A percentile compares a stretch with the other conserved stretches of the same genome.
phyloP scores from a whole-genome alignment of 345 rosid species.

The Eucalyptus cloeziana region DNA sequence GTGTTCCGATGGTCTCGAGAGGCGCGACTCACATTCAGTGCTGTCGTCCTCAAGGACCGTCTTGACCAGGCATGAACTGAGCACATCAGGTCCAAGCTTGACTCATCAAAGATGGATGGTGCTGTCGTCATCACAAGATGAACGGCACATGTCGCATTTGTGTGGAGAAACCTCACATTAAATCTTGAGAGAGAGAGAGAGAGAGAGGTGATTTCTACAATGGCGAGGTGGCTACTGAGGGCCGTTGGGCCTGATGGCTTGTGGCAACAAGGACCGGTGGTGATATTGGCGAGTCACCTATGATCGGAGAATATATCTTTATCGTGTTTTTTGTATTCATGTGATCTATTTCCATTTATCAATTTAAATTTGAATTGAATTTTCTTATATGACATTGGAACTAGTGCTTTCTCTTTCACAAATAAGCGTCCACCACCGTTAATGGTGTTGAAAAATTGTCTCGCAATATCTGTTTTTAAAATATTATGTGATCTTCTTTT shows the following conservation, averaged over 20 bases:
- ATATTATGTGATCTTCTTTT: no score
- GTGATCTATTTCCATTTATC: accelerated
- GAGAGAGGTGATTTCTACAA: not conserved
- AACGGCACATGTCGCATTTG: not conserved
- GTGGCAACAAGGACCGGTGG: not conserved
- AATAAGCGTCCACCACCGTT: accelerated
- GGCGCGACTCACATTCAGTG: not conserved
- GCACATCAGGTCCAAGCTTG: not conserved
- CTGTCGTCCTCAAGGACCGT: not conserved
- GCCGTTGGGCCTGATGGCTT: not conserved
- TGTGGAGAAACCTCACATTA: not conserved
- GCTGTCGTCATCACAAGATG: not conserved
- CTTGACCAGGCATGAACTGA: not conserved
- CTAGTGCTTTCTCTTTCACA: no score
- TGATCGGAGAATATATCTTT: not conserved
- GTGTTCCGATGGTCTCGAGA: not conserved
- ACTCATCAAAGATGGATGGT: not conserved
- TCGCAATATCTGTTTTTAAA: accelerated
- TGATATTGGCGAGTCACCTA: not conserved
- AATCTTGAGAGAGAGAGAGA: not conserved
- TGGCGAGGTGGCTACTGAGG: not conserved
- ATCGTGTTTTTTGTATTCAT: accelerated
- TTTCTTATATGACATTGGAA: not conserved
- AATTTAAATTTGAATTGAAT: no score
- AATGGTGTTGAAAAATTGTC: no score